Evolutionary conservation across 371 early-diverging fungal genomes (phyloP).

Genomic region (Choanephora cucurbitarum): DNA sequence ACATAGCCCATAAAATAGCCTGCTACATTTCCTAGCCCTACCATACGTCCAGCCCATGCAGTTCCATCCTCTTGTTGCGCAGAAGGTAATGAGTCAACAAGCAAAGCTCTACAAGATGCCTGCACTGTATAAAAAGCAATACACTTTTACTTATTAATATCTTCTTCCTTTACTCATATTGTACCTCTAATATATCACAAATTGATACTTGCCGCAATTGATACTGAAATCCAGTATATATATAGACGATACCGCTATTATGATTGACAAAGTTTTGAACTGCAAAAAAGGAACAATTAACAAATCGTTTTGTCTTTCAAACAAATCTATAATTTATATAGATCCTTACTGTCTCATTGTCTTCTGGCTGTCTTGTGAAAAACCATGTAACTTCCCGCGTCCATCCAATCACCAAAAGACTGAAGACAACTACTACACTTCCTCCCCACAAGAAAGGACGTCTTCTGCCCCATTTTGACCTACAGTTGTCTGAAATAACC

Average conservation of each 20-base stretch:
- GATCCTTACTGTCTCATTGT: slow-evolving; percentile 39
- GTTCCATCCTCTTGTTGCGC: slow-evolving; percentile 85
- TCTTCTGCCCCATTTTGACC: slow-evolving; percentile 69
- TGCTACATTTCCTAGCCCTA: slow-evolving; percentile 82
- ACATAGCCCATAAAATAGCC: slow-evolving; percentile 91
- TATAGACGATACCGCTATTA: slow-evolving; percentile 79
- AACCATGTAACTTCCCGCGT: slow-evolving; percentile 67
- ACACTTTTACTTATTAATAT: too few species aligned
- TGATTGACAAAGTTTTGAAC: slow-evolving; percentile 50
- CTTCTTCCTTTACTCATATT: background rate
- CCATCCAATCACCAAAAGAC: slow-evolving; percentile 80
- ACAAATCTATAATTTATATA: too few species aligned
- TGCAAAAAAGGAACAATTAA: slow-evolving; percentile 14
- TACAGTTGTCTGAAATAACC: slow-evolving; percentile 72
- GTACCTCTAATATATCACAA: background rate
- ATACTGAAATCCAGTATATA: slow-evolving; percentile 91
- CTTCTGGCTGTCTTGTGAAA: slow-evolving; percentile 43
- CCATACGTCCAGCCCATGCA: slow-evolving; percentile 92
- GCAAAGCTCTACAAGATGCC: slow-evolving; percentile 84
- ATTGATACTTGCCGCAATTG: slow-evolving; percentile 68
- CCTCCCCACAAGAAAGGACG: slow-evolving; percentile 77
- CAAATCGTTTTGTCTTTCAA: too few species aligned
- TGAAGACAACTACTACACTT: slow-evolving; percentile 59
- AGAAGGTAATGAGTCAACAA: slow-evolving; percentile 83
- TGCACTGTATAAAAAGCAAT: slow-evolving; percentile 52